These are phyloP conservation scores for Colletotrichum horii DNA, from an alignment of 2,329 filamentous ascomycete genomes.

Conservation along the genomic window DNA sequence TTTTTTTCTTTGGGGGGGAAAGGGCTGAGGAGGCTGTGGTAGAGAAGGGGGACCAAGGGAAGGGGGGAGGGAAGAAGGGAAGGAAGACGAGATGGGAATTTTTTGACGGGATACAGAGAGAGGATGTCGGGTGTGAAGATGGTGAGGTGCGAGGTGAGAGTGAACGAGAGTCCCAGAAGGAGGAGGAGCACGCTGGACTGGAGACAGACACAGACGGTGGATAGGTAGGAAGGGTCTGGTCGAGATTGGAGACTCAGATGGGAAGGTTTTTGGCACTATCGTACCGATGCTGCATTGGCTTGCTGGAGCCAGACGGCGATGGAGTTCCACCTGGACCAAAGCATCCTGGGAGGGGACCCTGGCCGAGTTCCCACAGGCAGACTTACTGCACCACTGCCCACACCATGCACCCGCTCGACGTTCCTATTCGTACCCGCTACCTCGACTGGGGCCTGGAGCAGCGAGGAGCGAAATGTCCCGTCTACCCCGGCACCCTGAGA, in stretches of 20 bases:
- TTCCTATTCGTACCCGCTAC: neutral
- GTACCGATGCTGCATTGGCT: conserved; percentile 22
- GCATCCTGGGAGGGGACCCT: neutral
- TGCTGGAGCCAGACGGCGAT: conserved; percentile 18
- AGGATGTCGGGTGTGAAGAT: conserved; percentile 5
- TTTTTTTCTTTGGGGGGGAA: neutral
- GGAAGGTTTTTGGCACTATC: conserved; percentile 19
- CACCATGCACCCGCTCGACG: neutral
- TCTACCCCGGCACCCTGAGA: conserved; percentile 6
- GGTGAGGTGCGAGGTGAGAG: neutral
- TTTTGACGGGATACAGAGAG: conserved; percentile 20
- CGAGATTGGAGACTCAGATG: conserved; percentile 22
- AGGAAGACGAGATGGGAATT: conserved; percentile 5
- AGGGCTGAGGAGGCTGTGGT: conserved; percentile 20
- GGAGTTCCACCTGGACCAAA: conserved; percentile 11
- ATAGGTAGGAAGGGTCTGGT: neutral
- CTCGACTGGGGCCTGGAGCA: neutral
- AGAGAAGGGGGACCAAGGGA: neutral
- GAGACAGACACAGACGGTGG: neutral
- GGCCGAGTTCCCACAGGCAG: neutral
- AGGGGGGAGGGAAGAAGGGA: conserved; percentile 1
- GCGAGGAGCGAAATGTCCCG: neutral
- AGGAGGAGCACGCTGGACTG: neutral
- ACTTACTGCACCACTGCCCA: neutral
- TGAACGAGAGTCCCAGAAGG: neutral